Evolutionary conservation across 2,329 filamentous ascomycete species (phyloP).

Genomic region (Colletotrichum karsti): DNA sequence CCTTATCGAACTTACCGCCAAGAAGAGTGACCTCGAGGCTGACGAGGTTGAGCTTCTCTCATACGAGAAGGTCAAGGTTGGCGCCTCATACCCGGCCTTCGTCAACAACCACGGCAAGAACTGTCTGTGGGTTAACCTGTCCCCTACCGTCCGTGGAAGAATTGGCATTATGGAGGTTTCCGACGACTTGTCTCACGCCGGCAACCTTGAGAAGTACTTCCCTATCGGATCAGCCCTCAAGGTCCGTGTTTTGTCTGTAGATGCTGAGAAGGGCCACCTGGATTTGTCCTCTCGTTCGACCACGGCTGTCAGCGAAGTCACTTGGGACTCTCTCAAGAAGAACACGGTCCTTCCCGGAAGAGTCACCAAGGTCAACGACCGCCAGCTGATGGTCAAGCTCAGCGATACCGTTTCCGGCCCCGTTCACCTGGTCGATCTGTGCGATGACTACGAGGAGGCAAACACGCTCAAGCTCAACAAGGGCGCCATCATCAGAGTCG

Average conservation of each 20-base stretch:
- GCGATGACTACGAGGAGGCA: conserved; percentile 85
- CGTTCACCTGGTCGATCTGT: conserved; percentile 83
- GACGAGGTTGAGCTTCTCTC: conserved; percentile 62
- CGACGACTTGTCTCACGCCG: conserved; percentile 82
- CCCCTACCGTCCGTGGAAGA: conserved; percentile 86
- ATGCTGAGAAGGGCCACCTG: conserved; percentile 77
- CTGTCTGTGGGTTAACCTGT: conserved; percentile 89
- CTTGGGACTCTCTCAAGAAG: conserved; percentile 75
- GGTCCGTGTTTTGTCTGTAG: conserved; percentile 79
- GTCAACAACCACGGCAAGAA: conserved; percentile 88
- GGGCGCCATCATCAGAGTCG: conserved; percentile 89
- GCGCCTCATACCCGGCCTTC: conserved; percentile 80
- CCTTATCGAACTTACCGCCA: conserved; percentile 88
- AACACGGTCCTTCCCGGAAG: conserved; percentile 85
- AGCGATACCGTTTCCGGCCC: conserved; percentile 82
- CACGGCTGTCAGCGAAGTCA: conserved; percentile 63
- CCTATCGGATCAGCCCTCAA: conserved; percentile 89
- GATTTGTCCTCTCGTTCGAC: conserved; percentile 84
- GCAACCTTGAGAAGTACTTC: conserved; percentile 81
- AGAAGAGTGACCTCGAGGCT: conserved; percentile 69
- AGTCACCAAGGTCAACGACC: conserved; percentile 86
- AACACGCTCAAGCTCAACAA: conserved; percentile 80
- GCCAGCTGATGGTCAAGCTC: conserved; percentile 85
- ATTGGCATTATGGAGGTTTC: conserved; percentile 85
- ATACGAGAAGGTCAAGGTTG: conserved; percentile 76